Conservation (phyloP, 495 filamentous ascomycete genomes). For the Neurospora sp. region DNA sequence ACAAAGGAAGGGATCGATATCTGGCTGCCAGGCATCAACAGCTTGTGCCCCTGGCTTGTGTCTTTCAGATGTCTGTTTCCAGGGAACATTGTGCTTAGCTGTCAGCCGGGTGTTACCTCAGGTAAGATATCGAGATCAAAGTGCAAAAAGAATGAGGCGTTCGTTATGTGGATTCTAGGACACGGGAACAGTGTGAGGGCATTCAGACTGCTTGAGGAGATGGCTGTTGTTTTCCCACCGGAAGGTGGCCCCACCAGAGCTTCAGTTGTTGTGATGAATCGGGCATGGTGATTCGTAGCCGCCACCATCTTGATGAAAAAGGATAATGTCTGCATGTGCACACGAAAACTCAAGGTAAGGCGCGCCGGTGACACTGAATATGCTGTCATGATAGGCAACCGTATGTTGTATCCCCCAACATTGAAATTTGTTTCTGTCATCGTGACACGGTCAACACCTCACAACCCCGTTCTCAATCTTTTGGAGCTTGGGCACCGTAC, state of each 20-base stretch:
- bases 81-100: neutral
- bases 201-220: neutral
- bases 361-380: neutral
- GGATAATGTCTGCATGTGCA: neutral
- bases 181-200: neutral
- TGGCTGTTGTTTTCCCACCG: neutral
- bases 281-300: neutral
- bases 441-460: neutral
- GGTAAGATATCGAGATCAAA: neutral
- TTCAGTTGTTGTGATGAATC: neutral
- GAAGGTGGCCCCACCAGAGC: neutral
- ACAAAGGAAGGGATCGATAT: neutral
- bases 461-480: neutral
- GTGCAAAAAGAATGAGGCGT: neutral
- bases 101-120: neutral
- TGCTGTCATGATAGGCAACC: neutral
- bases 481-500: neutral
- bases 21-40: conserved; percentile 1
- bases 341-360: neutral
- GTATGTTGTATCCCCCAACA: neutral
- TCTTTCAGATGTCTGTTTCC: neutral
- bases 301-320: neutral
- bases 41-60: neutral
- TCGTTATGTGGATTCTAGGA: neutral
- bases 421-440: neutral